Evolutionary conservation across 2,329 filamentous ascomycete species (phyloP).

Genomic region (Talaromyces atroroseus): DNA sequence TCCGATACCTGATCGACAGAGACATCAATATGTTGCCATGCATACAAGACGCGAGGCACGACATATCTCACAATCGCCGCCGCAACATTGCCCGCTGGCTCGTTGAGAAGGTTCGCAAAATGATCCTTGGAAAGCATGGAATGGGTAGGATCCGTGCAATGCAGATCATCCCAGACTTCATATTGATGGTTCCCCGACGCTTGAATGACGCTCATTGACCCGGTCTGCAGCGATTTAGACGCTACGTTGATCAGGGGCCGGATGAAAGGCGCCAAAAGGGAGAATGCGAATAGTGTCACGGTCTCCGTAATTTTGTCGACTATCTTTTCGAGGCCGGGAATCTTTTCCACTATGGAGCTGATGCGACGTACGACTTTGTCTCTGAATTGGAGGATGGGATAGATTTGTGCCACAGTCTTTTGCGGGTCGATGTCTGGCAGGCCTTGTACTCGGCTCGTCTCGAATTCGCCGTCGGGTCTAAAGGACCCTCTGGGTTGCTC

Average conservation of each 20-base stretch:
- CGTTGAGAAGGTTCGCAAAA: constrained; percentile 73
- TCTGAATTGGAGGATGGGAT: constrained; percentile 88
- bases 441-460: constrained; percentile 54
- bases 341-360: constrained; percentile 78
- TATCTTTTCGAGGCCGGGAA: constrained; percentile 82
- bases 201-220: constrained; percentile 65
- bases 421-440: constrained; percentile 76
- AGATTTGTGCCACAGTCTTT: constrained; percentile 74
- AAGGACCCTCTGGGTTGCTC: constrained; percentile 6
- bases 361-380: constrained; percentile 90
- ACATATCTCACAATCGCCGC: constrained; percentile 76
- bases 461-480: constrained; percentile 36
- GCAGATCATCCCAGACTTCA: constrained; percentile 72
- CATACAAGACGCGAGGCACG: constrained; percentile 81
- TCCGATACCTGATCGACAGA: constrained; percentile 76
- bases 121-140: constrained; percentile 81
- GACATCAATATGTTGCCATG: constrained; percentile 83
- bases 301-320: constrained; percentile 92
- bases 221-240: constrained; percentile 76
- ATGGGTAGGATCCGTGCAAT: constrained; percentile 72
- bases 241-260: constrained; percentile 85
- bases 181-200: constrained; percentile 69
- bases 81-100: constrained; percentile 68
- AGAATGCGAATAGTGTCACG: constrained; percentile 84
- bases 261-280: constrained; percentile 84